Evolutionary conservation across 345 rosid genomes (phyloP).

Genomic region (Salix exigua): DNA sequence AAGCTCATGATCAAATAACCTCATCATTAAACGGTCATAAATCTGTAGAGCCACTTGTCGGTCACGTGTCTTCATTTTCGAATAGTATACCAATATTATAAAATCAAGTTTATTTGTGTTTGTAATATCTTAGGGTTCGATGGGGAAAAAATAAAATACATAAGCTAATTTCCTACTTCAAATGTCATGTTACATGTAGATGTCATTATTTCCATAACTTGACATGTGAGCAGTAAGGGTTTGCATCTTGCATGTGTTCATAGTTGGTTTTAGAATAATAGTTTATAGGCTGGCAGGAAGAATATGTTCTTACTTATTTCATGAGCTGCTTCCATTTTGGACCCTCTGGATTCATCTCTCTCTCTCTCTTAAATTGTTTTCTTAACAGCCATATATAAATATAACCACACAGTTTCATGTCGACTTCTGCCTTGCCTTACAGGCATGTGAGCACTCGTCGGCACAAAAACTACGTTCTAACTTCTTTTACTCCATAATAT

Average conservation of each 20-base stretch:
- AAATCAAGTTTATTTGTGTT: neutral
- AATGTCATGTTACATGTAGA: neutral
- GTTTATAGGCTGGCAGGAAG: too few species aligned
- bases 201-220: neutral
- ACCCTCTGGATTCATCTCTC: neutral
- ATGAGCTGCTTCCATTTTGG: neutral
- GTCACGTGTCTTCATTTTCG: conserved; percentile 24
- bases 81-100: neutral
- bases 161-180: neutral
- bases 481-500: neutral
- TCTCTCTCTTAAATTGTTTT: neutral
- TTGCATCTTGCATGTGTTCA: neutral
- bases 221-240: neutral
- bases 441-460: neutral
- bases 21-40: conserved; percentile 33
- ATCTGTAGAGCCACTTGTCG: conserved; percentile 21
- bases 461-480: neutral
- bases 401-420: neutral
- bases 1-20: conserved; percentile 33
- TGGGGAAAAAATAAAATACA: neutral
- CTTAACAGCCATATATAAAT: neutral
- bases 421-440: neutral
- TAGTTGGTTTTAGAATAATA: neutral
- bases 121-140: neutral
- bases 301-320: too few species aligned